Base-by-base conservation (phyloP, 1,284 basidiomycete genomes). In the Ceratobasidium sp. region DNA sequence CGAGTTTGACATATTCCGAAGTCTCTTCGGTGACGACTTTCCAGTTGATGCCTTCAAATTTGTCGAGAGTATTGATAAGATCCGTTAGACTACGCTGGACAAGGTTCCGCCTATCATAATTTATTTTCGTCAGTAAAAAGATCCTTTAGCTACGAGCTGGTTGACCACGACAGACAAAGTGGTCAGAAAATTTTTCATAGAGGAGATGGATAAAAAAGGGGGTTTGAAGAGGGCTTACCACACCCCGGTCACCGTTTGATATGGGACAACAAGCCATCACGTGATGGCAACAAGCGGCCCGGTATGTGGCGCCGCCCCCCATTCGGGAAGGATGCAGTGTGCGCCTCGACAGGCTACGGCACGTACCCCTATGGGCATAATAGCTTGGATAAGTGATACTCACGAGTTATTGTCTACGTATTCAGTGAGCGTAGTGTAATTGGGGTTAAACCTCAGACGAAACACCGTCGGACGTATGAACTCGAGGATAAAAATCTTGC, bases 1-100 rank as follows among this genome's bases (percentile, higher is more conserved):
- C 77, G 69, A 78, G 59, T 13, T 42, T 62, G 69, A 66, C 52
- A 33, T 69, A 78, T n/a, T 61, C 44, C 10, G 40, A 48, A 9
- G 50, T 62, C 12, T 70, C 69, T n/a, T 44, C 40, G 13, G n/a
- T 26, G 17, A 73, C 23, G 12, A 73, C 70, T 50, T 62, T 57
- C 70, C 70, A 73, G 10, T 46, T 3, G 23, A 28, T 9, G 17
- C 48, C 23, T 26, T 73, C 70, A 28, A 33, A 62, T 44, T 48
- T 17, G 48, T 73, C 70, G 23, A 73, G n/a, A 12, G 70, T 73
- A 17, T n/a, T 12, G 13, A 73, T 62, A 4, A 73, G 57, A 12
- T 62, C 15, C 17, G 3, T 61, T 13, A 73, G 33, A 15, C 28
- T 59, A n/a, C 23, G 13, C 50, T 62, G 46, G 40, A 78, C 68